Conservation (phyloP, 2,329 filamentous ascomycete species). For the Rhynchosporium graminicola region DNA sequence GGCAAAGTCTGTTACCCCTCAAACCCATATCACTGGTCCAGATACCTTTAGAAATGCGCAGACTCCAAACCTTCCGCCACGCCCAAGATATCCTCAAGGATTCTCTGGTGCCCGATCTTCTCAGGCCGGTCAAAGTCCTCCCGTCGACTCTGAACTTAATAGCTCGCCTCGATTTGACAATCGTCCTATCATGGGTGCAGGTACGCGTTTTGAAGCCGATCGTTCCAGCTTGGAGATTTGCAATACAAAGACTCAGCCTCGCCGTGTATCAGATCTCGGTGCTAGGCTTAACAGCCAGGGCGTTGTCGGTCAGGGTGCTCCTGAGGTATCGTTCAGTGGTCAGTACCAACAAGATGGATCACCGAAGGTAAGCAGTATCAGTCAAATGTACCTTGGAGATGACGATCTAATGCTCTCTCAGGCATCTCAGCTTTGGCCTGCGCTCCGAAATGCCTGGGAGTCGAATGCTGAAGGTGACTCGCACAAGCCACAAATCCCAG, state of each 20-base stretch:
- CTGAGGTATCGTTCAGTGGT: no score
- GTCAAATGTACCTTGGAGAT: no score
- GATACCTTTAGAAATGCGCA: not conserved
- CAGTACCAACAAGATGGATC: no score
- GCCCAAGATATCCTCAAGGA: not conserved
- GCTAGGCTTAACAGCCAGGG: not conserved
- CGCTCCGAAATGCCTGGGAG: no score
- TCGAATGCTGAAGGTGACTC: no score
- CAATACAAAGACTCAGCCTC: not conserved
- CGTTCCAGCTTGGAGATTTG: no score
- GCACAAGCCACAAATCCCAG: no score
- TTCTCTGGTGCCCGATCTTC: not conserved
- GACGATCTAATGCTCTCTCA: no score
- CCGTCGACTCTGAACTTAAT: not conserved
- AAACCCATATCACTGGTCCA: not conserved
- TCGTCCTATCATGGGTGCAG: conserved; percentile 6
- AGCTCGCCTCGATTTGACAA: not conserved
- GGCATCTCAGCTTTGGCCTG: no score
- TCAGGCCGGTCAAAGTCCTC: not conserved
- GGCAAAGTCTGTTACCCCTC: not conserved
- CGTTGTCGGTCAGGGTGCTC: not conserved
- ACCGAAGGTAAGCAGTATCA: no score
- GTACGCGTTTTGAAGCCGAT: not conserved
- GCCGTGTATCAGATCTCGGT: not conserved
- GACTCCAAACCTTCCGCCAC: not conserved